Percentiles rank a stretch among this genome's conserved stretches.
phyloP scores from a whole-genome alignment of 208 protist genomes.

The Strigomonas culicis region DNA sequence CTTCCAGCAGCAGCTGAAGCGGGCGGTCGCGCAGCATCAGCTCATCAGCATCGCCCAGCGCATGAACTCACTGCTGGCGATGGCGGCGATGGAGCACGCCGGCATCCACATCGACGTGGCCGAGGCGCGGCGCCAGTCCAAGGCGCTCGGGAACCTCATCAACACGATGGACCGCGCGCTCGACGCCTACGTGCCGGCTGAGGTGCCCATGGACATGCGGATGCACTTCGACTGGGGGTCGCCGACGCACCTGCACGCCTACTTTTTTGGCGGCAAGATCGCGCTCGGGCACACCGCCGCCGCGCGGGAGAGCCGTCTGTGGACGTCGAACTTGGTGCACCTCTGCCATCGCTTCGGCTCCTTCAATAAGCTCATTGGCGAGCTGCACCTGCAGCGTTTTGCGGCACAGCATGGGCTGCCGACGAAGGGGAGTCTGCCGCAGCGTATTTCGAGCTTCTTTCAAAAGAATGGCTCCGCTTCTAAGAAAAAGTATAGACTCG shows the following conservation, averaged over 20 bases:
- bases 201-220: conserved; percentile 68
- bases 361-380: conserved; percentile 38
- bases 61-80: conserved; percentile 79
- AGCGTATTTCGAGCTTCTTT: conserved; percentile 38
- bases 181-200: conserved; percentile 44
- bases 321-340: conserved; percentile 79
- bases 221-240: conserved; percentile 78
- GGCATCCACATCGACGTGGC: conserved; percentile 72
- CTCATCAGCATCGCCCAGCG: conserved; percentile 61
- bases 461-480: conserved; percentile 15
- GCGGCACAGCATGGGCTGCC: conserved; percentile 41
- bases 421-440: conserved; percentile 18
- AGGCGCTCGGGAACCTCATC: conserved; percentile 44
- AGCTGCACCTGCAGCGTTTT: conserved; percentile 78
- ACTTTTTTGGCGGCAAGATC: conserved; percentile 78
- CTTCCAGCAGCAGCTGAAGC: conserved; percentile 49
- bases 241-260: conserved; percentile 54
- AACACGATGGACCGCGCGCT: conserved; percentile 56
- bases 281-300: conserved; percentile 30
- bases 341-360: conserved; percentile 65
- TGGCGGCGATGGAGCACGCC: conserved; percentile 61
- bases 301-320: conserved; percentile 26
- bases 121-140: conserved; percentile 51
- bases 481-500: conserved; percentile 40
- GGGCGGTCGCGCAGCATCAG: conserved; percentile 47